Base-by-base conservation (phyloP, 768 basidiomycete species). In the Clitopilus passeckerianus region DNA sequence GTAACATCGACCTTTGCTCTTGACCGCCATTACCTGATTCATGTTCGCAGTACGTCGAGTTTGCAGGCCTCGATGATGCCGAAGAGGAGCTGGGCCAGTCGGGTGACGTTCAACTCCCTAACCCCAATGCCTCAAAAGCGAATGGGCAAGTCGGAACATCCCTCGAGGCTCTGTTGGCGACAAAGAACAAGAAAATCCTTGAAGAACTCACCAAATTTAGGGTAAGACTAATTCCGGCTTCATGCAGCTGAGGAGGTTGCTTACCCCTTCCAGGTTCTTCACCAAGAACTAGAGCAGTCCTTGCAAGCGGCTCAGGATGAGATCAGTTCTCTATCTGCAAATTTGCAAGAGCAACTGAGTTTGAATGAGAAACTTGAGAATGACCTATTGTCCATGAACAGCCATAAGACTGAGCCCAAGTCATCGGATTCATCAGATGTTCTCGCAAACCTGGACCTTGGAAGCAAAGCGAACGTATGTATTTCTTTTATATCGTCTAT, bases 201-300 rank as follows among this genome's bases (percentile, higher is more conserved):
- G 95, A 98, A 65, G 94, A 98, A 67, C 76, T 98, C 57, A 97
- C 96, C 5, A 93, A 87, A 65, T 87, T 97, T 68, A 78, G 96
- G 61, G 95, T 93, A 65, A 8, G 83, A 59, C 22, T 33, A 20
- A 34, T 60, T 41, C 33, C 35, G 34, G 18, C 52, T 37, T 34
- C 5, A 18, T 54, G 16, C 33, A 44, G 41, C 16, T 43, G 46
- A 58, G 33, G 18, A 18, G 1, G 41, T 30, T 30, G 50, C 33
- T 8, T 4, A 18, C 16, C 14, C 10, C 54, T 33, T 18, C 16
- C 61, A 94, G 91, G 93, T 96, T 59, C 75, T 95, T 1, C 91
- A 90, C 65, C 80, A 82, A 18, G 93, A 96, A 70, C 81, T 98
- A 2, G 88, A 93, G 68, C 79, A 80, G 5, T 87, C 86, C 1